Evolutionary conservation across 345 rosid species (phyloP).

Genomic region (Microcos paniculata): DNA sequence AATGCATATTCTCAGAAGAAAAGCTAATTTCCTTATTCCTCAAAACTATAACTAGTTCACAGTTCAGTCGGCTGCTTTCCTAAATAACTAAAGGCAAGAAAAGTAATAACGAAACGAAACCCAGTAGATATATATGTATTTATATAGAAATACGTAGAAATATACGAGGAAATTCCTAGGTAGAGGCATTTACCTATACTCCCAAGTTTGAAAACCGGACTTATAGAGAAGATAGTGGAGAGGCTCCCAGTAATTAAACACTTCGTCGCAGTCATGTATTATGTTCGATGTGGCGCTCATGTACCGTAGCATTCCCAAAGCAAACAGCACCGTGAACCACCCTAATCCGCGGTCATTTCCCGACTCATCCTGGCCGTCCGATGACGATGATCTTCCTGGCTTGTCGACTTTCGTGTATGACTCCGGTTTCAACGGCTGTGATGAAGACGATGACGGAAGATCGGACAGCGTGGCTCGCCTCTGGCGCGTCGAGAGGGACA

Average conservation of each 20-base stretch:
- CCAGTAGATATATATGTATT: background rate
- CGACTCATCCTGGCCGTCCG: conserved; percentile 33
- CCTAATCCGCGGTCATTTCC: conserved; percentile 45
- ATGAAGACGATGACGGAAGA: conserved; percentile 34
- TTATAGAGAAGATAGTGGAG: conserved; percentile 88
- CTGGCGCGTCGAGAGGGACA: conserved; percentile 70
- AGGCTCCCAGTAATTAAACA: conserved; percentile 99
- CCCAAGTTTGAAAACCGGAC: conserved; percentile 98
- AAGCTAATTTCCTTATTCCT: too few species aligned
- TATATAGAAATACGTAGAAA: background rate
- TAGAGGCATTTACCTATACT: conserved; percentile 58
- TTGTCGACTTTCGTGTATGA: conserved; percentile 64
- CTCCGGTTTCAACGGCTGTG: conserved; percentile 29
- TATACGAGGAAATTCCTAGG: background rate
- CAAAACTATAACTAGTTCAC: too few species aligned
- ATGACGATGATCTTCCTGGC: conserved; percentile 33
- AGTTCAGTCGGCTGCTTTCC: too few species aligned
- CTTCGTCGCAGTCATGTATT: conserved; percentile 97
- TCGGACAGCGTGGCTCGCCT: conserved; percentile 56
- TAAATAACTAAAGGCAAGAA: background rate
- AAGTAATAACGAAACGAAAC: background rate
- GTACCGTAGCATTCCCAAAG: conserved; percentile 76
- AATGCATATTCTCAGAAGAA: background rate
- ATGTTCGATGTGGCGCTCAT: conserved; percentile 98
- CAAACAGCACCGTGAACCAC: conserved; percentile 76